Base-by-base conservation (phyloP, 108 stramenopile genomes). In the Aurantiochytrium sp. region DNA sequence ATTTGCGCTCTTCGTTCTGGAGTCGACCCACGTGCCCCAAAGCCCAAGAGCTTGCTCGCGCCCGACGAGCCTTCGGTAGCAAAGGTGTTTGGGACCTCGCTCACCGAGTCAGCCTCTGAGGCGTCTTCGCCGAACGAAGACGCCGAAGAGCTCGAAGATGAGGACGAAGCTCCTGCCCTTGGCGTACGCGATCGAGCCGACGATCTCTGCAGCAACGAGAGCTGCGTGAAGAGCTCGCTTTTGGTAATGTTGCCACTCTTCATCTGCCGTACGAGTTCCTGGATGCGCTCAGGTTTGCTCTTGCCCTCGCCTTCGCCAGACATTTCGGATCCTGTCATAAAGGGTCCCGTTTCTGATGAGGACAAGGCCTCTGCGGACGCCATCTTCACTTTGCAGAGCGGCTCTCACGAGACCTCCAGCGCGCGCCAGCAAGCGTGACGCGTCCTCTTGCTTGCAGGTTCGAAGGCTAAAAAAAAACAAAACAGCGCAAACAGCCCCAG, bases 221-320 rank as follows among this genome's bases (percentile, higher is more conserved):
- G 73, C 51, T 83, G 73, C 6, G 51, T 53, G 3, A 83, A 83
- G 43, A 83, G 51, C 49, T 83, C 73, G 51, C 73, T 83, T 44
- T 83, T 83, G 16, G 73, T 83, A n/a, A 83, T 83, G 44, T 83
- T 83, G 16, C 73, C 73, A 6, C 21, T 53, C 28, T 83, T 83
- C 73, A 83, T 83, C 28, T 83, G 73, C 49, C 28, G 73, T 12
- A 83, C 73, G 12, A 83, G 73, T 12, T 83, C 73, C 51, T 83
- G 73, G 28, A 83, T 83, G 16, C 73, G 73, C 51, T 83, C 73
- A 45, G 73, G 23, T 23, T 83, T 83, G 64, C 64, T 69, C 3
- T 69, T 69, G 64, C 6, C 55, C 55, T 57, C 64, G 64, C 29
- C 29, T 35, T 69, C 64, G 64, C 19, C 18, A 0, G n/a, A 16